A percentile compares a stretch with the other conserved stretches of the same genome.
These are phyloP conservation scores for Zancudomyces culisetae DNA, from an alignment of 371 early-diverging fungal genomes.

Conservation along the genomic window DNA sequence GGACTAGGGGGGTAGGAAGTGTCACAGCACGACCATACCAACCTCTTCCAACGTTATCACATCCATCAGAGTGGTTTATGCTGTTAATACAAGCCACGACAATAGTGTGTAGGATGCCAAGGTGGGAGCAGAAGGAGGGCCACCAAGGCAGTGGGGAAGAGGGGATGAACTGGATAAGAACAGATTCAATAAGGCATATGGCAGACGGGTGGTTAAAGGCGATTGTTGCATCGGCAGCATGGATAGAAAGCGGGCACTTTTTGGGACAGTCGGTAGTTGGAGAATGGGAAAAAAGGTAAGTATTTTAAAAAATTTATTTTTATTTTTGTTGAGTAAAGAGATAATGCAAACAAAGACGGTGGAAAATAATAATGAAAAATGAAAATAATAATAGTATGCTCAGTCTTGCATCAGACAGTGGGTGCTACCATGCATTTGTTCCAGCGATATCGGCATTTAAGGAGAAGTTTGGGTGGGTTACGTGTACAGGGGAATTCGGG, in stretches of 20 bases:
- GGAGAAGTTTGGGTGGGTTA: too few relatives aligned
- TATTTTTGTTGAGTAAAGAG: too few relatives aligned
- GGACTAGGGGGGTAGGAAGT: background rate
- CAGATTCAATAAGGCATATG: slow-evolving; percentile 45
- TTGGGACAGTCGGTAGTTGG: slow-evolving; percentile 47
- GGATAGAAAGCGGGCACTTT: slow-evolving; percentile 53
- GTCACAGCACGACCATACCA: background rate
- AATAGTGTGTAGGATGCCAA: slow-evolving; percentile 55
- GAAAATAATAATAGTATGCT: too few relatives aligned
- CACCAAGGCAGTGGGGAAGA: too few relatives aligned
- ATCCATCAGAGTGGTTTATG: slow-evolving; percentile 36
- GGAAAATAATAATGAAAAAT: too few relatives aligned
- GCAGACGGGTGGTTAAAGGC: slow-evolving; percentile 59
- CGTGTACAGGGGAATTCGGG: too few relatives aligned
- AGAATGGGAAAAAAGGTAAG: slow-evolving; percentile 42
- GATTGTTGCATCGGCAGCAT: slow-evolving; percentile 42
- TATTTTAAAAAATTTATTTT: background rate
- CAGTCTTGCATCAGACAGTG: too few relatives aligned
- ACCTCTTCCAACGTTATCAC: slow-evolving; percentile 9
- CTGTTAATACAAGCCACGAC: slow-evolving; percentile 59
- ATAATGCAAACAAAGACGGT: too few relatives aligned
- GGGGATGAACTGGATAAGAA: slow-evolving; percentile 42
- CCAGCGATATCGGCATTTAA: too few relatives aligned
- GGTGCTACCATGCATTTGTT: too few relatives aligned
- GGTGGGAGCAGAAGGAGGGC: slow-evolving; percentile 59